A percentile compares a stretch with the other conserved stretches of the same genome.
These are phyloP conservation scores for Neospora caninum DNA, from an alignment of 169 alveolate species.

Conservation along the genomic window DNA sequence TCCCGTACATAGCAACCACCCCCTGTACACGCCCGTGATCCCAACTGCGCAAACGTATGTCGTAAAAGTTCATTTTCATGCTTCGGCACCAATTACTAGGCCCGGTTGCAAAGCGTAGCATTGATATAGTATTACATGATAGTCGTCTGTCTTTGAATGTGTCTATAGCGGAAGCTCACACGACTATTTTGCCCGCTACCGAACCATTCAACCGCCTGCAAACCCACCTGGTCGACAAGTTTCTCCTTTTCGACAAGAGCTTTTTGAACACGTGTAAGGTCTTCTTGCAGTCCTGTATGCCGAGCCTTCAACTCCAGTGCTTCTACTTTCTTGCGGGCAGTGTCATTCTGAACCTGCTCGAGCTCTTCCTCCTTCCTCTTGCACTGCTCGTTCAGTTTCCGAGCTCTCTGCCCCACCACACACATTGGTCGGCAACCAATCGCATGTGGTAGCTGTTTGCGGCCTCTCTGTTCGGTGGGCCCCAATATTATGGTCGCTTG, in stretches of 20 bases:
- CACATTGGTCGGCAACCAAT: background rate
- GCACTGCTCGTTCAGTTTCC: constrained; percentile 70
- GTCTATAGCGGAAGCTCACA: background rate
- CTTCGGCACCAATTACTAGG: too few relatives aligned
- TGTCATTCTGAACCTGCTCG: constrained; percentile 85
- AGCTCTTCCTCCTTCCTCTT: constrained; percentile 83
- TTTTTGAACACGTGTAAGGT: constrained; percentile 50
- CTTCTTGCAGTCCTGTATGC: constrained; percentile 77
- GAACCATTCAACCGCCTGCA: background rate
- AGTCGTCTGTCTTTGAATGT: too few relatives aligned
- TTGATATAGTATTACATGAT: too few relatives aligned
- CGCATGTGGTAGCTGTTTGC: background rate
- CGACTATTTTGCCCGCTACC: background rate
- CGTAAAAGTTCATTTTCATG: too few relatives aligned
- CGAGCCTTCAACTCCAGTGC: constrained; percentile 83
- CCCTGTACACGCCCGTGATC: background rate
- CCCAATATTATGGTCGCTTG: too few relatives aligned
- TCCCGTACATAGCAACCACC: constrained; percentile 7
- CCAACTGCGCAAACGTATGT: too few relatives aligned
- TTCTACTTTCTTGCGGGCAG: constrained; percentile 88
- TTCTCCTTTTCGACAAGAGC: constrained; percentile 73
- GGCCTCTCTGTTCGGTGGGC: too few relatives aligned
- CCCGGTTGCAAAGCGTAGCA: too few relatives aligned
- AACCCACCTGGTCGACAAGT: constrained; percentile 68
- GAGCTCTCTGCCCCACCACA: constrained; percentile 66